A percentile compares a stretch with the other conserved stretches of the same genome.
These are phyloP conservation scores for Coemansia sp. DNA, from an alignment of 192 early-diverging fungal genomes.

Conservation along the genomic window DNA sequence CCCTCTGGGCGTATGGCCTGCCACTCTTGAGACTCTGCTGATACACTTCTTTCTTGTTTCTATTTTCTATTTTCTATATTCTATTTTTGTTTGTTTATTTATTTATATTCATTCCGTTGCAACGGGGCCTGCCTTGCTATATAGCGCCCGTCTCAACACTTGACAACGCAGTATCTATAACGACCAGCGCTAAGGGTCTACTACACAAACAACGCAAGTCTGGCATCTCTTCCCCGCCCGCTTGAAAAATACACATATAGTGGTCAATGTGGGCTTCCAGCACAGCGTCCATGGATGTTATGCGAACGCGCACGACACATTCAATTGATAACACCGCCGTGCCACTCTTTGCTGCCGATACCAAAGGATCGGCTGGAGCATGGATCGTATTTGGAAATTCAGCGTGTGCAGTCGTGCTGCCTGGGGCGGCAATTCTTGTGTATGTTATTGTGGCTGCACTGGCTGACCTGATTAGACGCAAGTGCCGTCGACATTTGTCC, in stretches of 20 bases:
- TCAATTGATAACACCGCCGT: background rate
- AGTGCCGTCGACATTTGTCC: slow-evolving; percentile 11
- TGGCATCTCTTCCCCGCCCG: background rate
- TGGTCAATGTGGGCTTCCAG: background rate
- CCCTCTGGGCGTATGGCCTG: slow-evolving; percentile 3
- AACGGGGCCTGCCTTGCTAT: background rate
- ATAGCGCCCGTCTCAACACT: background rate
- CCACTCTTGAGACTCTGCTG: background rate
- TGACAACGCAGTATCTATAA: background rate
- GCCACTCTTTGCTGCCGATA: background rate
- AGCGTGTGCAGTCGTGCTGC: slow-evolving; percentile 19
- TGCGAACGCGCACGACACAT: background rate
- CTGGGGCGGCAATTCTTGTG: slow-evolving; percentile 31
- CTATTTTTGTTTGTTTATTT: background rate
- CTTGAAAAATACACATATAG: background rate
- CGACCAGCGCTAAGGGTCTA: background rate
- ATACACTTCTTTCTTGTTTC: background rate
- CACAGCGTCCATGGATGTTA: background rate
- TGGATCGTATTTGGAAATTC: slow-evolving; percentile 11
- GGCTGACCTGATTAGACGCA: background rate
- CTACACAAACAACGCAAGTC: background rate
- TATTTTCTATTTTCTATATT: background rate
- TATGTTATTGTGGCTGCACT: slow-evolving; percentile 14
- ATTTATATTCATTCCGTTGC: too few relatives aligned
- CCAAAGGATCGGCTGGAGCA: background rate